Base-by-base conservation (phyloP, 768 basidiomycete genomes). In the Tubosaeta sp. region DNA sequence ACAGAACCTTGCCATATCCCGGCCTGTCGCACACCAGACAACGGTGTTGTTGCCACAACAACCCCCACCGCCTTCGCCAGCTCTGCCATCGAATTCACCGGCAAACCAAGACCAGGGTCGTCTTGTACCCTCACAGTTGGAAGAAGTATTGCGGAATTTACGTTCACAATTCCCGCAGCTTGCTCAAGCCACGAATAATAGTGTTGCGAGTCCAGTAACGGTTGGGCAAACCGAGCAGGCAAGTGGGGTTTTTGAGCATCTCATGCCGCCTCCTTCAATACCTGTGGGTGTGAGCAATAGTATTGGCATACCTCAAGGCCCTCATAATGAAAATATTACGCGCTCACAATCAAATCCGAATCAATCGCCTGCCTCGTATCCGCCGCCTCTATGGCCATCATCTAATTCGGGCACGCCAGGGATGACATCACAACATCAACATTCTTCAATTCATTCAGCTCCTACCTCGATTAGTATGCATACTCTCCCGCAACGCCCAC, bases 401-500 rank as follows among this genome's bases (percentile, higher is more conserved):
- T 36, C 55, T 34, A 31, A 45, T 43, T n/a, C 25, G 16, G 25
- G 44, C 21, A 46, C 27, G 35, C 19, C 54, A 46, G 49, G 46
- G 21, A 53, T 22, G n/a, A 8, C 42, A 3, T 18, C 51, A 39
- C 54, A 41, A 21, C 44, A 12, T 13, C 58, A 16, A 30, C 36
- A 19, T 27, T 45, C 25, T 41, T 7, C 22, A 18, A 48, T 29
- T 18, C 14, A 30, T 18, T 27, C 44, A 10, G 21, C 14, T 19
- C 44, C 59, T 39, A 19, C 30, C 8, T 36, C 34, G 0, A 1
- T 24, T 34, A 44, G 48, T 22, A 13, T 4, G 18, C 55, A 55
- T 30, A 2, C 24, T 12, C 61, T 66, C 32, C 63, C 63, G 1
- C 61, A 35, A 47, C 64, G 63, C 22, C 62, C 62, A 13, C 8